Evolutionary conservation across 345 rosid species (phyloP), one percentile per base, ranked within the genome.

Genomic region (Eucalyptus curtisii): DNA sequence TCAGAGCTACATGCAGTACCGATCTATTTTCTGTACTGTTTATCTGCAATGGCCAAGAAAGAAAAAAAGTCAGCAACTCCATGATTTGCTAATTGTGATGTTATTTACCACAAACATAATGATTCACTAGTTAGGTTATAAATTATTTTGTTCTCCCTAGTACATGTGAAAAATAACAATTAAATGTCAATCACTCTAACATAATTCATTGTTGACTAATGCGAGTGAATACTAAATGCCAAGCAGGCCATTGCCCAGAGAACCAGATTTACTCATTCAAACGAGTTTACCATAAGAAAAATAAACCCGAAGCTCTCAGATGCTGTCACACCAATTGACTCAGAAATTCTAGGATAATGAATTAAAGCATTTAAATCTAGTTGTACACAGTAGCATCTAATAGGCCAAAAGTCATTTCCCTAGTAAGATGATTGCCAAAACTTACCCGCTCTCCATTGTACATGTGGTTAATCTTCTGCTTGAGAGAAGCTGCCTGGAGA

Each of bases 1-100:
- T 97, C 47, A 98, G 98, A 86, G 99, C 99, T 49, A 95, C 96
- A 92, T 98, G 99, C 89, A 97, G 97, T 90, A 98, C 99, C 53
- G 99, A 93, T 93, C 99, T 95, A 89, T 97, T 92, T 92, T 98
- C 99, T 27, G 99, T 96, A 90, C 95, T 93, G 91, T 98, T 98
- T 90, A 98, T 98, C 99, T 98, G 93, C 85, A 90, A 79, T 66
- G 47, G 86, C 76, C 90, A 90, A 59, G 82, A 76, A 76, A 76
- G 82, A 64, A 68, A 86, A 82, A 37, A 71, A 47, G 86, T 8
- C 40, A 45, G 37, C 27, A 88, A 19, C 44, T 13, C 53, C 53
- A 87, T 15, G 52, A 47, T 22, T 85, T 61, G 50, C 40, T 17
- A 85, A 85, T 86, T 19, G n/a, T n/a, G 48, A 40, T 37, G 37